These are phyloP conservation scores for Neophaeococcomyces aloes DNA, from an alignment of 2,329 filamentous ascomycete genomes.

Conservation along the genomic window DNA sequence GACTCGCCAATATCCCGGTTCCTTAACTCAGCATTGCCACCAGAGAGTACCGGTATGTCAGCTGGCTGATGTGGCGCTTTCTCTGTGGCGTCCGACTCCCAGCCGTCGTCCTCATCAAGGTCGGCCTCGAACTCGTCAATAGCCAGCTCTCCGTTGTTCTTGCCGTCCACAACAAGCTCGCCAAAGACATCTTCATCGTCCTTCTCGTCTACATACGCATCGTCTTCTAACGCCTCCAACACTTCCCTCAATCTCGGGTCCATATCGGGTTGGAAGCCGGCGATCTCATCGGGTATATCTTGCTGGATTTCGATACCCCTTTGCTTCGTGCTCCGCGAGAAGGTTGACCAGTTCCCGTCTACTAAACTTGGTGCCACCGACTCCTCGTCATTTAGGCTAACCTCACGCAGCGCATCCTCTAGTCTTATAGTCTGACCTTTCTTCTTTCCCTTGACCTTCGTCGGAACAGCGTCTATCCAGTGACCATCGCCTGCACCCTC, in stretches of 20 bases:
- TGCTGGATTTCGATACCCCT: slow-evolving; percentile 86
- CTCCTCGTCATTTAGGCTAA: slow-evolving; percentile 39
- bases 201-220: slow-evolving; percentile 78
- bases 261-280: slow-evolving; percentile 96
- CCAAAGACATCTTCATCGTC: slow-evolving; percentile 74
- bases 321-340: slow-evolving; percentile 39
- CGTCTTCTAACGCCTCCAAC: slow-evolving; percentile 86
- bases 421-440: slow-evolving; percentile 68
- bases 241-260: slow-evolving; percentile 85
- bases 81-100: slow-evolving; percentile 89
- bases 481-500: slow-evolving; percentile 58
- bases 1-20: background rate
- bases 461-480: slow-evolving; percentile 61
- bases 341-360: slow-evolving; percentile 59
- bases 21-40: background rate
- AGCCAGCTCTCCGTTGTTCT: slow-evolving; percentile 55
- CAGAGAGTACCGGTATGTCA: slow-evolving; percentile 11
- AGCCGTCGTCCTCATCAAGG: slow-evolving; percentile 60
- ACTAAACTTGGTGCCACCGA: slow-evolving; percentile 45
- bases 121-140: slow-evolving; percentile 65
- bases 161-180: slow-evolving; percentile 55
- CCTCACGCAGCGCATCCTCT: slow-evolving; percentile 66
- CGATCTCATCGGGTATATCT: slow-evolving; percentile 78
- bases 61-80: slow-evolving; percentile 43
- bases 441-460: slow-evolving; percentile 52